Percentiles rank a stretch among this genome's conserved stretches.
Evolutionary conservation across 768 basidiomycete genomes (phyloP).

Genomic region (Clavaria fumosa): DNA sequence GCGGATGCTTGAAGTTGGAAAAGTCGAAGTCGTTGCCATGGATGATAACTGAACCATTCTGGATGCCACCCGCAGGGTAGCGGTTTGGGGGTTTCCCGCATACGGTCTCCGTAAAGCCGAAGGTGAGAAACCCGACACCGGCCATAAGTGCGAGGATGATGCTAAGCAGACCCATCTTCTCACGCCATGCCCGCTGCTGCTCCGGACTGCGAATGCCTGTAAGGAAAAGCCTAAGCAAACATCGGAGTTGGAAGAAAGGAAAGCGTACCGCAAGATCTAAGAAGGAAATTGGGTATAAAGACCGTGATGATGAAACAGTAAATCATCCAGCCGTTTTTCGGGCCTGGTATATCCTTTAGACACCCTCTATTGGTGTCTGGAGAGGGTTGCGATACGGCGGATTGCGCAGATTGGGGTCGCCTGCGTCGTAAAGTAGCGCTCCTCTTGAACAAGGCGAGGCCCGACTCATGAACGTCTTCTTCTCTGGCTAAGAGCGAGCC

Average conservation of each 20-base stretch:
- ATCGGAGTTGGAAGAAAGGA: constrained; percentile 1
- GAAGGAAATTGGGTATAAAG: constrained; percentile 65
- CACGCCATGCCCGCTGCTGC: constrained; percentile 92
- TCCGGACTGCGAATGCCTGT: constrained; percentile 81
- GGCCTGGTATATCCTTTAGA: constrained; percentile 71
- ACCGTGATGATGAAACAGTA: constrained; percentile 80
- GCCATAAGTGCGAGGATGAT: constrained; percentile 80
- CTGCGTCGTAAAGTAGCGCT: constrained; percentile 67
- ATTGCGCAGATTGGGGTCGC: constrained; percentile 30
- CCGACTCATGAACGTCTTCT: constrained; percentile 82
- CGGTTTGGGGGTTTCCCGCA: constrained; percentile 80
- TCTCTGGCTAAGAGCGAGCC: constrained; percentile 83
- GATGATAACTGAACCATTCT: constrained; percentile 74
- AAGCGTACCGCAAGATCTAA: constrained; percentile 62
- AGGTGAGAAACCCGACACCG: constrained; percentile 91
- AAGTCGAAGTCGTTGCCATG: constrained; percentile 94
- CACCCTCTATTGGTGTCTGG: constrained; percentile 32
- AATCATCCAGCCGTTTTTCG: constrained; percentile 89
- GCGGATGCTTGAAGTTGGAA: constrained; percentile 72
- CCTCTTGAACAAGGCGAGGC: constrained; percentile 82
- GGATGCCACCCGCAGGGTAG: constrained; percentile 67
- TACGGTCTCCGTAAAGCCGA: constrained; percentile 91
- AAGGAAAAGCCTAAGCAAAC: constrained; percentile 6
- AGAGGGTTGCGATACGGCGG: constrained; percentile 22
- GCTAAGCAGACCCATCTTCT: constrained; percentile 87